Base-by-base conservation (phyloP, 352 stramenopile genomes). In the Phytophthora fragariae region DNA sequence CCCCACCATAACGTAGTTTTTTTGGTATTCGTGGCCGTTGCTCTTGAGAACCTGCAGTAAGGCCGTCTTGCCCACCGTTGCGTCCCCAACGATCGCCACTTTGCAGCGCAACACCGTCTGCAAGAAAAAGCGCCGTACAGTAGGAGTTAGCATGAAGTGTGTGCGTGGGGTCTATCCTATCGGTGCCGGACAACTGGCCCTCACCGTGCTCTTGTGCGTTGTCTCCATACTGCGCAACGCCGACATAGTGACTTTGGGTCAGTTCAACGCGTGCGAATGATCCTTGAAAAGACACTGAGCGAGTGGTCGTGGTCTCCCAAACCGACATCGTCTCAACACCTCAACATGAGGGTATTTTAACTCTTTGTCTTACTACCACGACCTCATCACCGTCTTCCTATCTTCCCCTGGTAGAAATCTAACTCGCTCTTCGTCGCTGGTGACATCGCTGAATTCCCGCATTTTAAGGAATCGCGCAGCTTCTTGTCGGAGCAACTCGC, bases 1-100 rank as follows among this genome's bases (percentile, higher is more conserved):
- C 53, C 54, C 47, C 58, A 94, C 89, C 95, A 98, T 98, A 50
- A 98, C 80, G 77, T 98, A 98, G 75, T 98, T 98, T 75, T 98
- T 98, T 0, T 93, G 94, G 69, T 98, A 98, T 61, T 97, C 92
- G 67, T 97, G 89, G 3, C 93, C 92, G 62, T 81, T 92, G 70
- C 87, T 97, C 76, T 97, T 97, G 70, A 98, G 92, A 72, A 97
- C 92, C 62, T 98, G 92, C 19, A 97, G 71, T 47, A 98, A 54
- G 7, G 94, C 93, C 0, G 88, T 97, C 79, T 98, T 98, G 10
- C 94, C 94, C 29, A 97, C 91, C 0, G 88, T 96, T 0, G 92
- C 89, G 71, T 98, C 94, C 24, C 94, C 94, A 21, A 98, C 92
- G 27, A 98, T 86, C 3, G 94, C 89, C 10, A 97, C 90, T 55